Evolutionary conservation across 129 eudicot genomes (phyloP).

Genomic region (Solidago caesia): DNA sequence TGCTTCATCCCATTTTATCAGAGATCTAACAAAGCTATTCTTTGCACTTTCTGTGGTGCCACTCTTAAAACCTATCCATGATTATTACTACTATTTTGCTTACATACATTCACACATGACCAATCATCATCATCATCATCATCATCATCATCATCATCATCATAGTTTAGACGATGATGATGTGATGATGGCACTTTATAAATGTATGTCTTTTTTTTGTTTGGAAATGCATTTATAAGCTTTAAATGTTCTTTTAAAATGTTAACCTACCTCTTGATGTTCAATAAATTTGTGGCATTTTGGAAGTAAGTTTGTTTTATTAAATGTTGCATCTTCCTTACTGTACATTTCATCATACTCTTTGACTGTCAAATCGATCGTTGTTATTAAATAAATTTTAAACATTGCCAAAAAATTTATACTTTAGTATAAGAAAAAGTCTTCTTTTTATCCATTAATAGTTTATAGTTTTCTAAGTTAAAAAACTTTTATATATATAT

Average conservation of each 20-base stretch:
- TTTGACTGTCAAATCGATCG: background rate
- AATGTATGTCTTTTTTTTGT: conserved; percentile 4
- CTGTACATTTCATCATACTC: conserved; percentile 4
- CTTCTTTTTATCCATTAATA: too few relatives aligned
- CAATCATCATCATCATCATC: background rate
- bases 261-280: conserved; percentile 30
- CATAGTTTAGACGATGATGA: background rate
- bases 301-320: conserved; percentile 15
- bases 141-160: background rate
- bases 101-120: conserved; percentile 20
- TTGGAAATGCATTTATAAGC: conserved; percentile 24
- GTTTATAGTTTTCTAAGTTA: too few relatives aligned
- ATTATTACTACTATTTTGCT: background rate
- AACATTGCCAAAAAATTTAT: too few relatives aligned
- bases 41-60: conserved; percentile 69
- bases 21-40: conserved; percentile 60
- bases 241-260: conserved; percentile 23
- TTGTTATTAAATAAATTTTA: background rate
- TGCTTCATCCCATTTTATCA: conserved; percentile 64
- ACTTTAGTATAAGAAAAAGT: too few relatives aligned
- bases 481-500: too few relatives aligned
- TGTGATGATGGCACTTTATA: background rate
- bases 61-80: conserved; percentile 64
- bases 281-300: conserved; percentile 18
- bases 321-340: conserved; percentile 29